Evolutionary conservation across 768 basidiomycete species (phyloP).

Genomic region (Boletus subcaerulescens): DNA sequence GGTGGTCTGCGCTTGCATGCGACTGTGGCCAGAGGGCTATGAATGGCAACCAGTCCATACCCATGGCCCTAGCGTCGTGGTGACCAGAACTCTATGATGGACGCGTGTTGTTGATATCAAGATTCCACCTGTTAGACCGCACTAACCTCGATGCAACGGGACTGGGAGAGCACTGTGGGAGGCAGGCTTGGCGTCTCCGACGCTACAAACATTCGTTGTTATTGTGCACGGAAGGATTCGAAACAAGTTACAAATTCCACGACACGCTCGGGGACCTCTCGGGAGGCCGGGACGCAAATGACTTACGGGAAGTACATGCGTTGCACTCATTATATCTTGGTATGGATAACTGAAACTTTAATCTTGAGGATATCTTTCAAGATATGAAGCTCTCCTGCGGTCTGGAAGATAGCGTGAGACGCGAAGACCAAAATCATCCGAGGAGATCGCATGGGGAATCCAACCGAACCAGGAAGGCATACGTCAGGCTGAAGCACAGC

Average conservation of each 20-base stretch:
- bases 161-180: not conserved
- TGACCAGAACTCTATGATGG: not conserved
- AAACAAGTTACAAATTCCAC: not conserved
- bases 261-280: not conserved
- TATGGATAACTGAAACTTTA: slow-evolving; percentile 10
- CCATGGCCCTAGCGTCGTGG: not conserved
- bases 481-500: slow-evolving; percentile 16
- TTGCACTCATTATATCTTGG: slow-evolving; percentile 4
- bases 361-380: slow-evolving; percentile 15
- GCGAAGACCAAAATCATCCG: slow-evolving; percentile 10
- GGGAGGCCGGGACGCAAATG: not conserved
- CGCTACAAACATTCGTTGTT: slow-evolving; percentile 1
- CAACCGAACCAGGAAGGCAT: slow-evolving; percentile 1
- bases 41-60: not conserved
- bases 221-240: slow-evolving; percentile 2
- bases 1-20: not conserved
- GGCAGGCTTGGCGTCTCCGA: slow-evolving; percentile 6
- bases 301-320: slow-evolving; percentile 14
- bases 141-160: slow-evolving; percentile 9
- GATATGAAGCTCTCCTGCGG: slow-evolving; percentile 6
- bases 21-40: not conserved
- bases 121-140: not conserved
- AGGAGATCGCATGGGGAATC: slow-evolving; percentile 19
- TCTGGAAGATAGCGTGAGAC: slow-evolving; percentile 3
- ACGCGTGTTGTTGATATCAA: not conserved